These are phyloP conservation scores for Penicillium maclennaniae DNA, from an alignment of 495 filamentous ascomycete genomes.

Conservation along the genomic window DNA sequence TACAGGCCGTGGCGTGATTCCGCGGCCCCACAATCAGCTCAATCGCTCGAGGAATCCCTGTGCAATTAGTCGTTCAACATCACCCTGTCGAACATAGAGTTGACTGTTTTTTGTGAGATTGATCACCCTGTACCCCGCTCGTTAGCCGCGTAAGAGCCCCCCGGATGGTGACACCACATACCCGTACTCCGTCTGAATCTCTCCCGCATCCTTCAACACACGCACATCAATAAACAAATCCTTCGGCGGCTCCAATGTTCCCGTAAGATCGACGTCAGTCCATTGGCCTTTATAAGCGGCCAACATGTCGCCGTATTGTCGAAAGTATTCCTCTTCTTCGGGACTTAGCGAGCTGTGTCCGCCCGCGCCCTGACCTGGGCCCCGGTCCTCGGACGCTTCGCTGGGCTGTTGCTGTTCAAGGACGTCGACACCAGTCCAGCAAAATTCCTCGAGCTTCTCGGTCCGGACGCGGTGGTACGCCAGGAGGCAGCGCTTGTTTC, in stretches of 20 bases:
- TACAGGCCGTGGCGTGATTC: neutral
- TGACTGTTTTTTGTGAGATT: slow-evolving; percentile 97
- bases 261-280: slow-evolving; percentile 97
- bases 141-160: slow-evolving; percentile 5
- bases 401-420: slow-evolving; percentile 54
- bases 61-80: slow-evolving; percentile 90
- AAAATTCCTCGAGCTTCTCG: slow-evolving; percentile 90
- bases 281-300: slow-evolving; percentile 97
- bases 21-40: slow-evolving; percentile 50
- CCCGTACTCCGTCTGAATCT: slow-evolving; percentile 99
- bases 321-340: slow-evolving; percentile 95
- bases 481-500: slow-evolving; percentile 94
- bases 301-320: slow-evolving; percentile 85
- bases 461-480: slow-evolving; percentile 89
- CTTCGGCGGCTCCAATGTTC: slow-evolving; percentile 86
- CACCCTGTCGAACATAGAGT: slow-evolving; percentile 92
- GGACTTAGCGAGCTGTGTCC: slow-evolving; percentile 81
- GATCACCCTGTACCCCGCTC: slow-evolving; percentile 62
- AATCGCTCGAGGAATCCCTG: slow-evolving; percentile 97
- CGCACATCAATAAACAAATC: slow-evolving; percentile 98
- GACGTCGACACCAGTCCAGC: slow-evolving; percentile 85
- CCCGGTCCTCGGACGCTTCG: slow-evolving; percentile 18
- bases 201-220: slow-evolving; percentile 93
- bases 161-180: slow-evolving; percentile 41
- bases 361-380: slow-evolving; percentile 25